Evolutionary conservation across 441 rosid species (phyloP), one percentile per base, ranked within the genome.

Genomic region (Pelargonium citronellum): DNA sequence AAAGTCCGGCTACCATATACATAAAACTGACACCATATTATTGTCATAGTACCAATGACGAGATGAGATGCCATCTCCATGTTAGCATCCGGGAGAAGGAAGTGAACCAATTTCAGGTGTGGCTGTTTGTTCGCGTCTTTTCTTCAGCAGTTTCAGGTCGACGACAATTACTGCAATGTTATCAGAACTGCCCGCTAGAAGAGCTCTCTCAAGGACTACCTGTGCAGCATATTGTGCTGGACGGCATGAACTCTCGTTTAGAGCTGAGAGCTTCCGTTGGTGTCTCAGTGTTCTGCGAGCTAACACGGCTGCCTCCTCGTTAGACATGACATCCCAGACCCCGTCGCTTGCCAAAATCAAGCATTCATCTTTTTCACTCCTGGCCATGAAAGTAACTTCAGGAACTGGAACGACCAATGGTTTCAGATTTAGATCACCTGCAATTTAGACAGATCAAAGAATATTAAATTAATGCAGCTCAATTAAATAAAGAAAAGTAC

Each of bases 341-440:
- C 79, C 79, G 5, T 75, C 79, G 49, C 66, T 75, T 24, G 75
- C 79, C 65, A 75, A 10, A 64, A 71, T 71, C 64, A 75, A 62
- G 57, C 68, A 75, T 41, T 71, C 72, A n/a, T 53, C 60, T n/a
- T 53, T 16, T n/a, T 53, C 60, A 16, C 60, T 53, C 60, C 60
- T 53, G 7, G 60, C 20, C 60, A n/a, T 53, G 60, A 53, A 53
- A 5, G 60, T 53, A 5, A 53, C 60, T 15, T 53, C 60, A n/a
- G 60, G 60, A 4, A n/a, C 60, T n/a, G 60, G 7, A 15, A 53
- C 60, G 1, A 53, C 20, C 60, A 53, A n/a, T 15, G 60, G 60
- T 15, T 53, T 53, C 20, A 53, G 9, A n/a, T 15, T 53, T n/a
- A 4, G 1, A n/a, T 53, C 60, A 15, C 60, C 60, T 53, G 20